Conservation (phyloP, 805 yeast genomes). For the Candida mattraensis region DNA sequence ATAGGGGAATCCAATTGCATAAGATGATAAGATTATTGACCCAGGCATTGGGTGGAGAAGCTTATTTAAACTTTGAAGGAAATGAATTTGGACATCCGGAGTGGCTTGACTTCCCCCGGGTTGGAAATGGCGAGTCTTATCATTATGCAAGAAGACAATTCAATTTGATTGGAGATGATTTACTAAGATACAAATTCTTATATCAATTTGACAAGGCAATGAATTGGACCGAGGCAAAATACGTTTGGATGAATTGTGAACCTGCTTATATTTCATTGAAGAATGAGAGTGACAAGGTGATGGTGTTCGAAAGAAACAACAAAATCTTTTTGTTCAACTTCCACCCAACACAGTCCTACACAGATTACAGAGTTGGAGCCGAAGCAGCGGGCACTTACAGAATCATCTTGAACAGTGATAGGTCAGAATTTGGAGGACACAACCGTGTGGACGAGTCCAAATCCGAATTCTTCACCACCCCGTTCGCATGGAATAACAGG, state of each 20-base stretch:
- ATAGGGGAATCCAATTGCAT: conserved; percentile 88
- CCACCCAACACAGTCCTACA: conserved; percentile 78
- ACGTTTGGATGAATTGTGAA: conserved; percentile 67
- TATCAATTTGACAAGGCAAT: conserved; percentile 83
- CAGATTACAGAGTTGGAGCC: conserved; percentile 90
- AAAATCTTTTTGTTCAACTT: conserved; percentile 85
- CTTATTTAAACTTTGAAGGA: conserved; percentile 93
- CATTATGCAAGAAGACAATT: conserved; percentile 96
- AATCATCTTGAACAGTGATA: conserved; percentile 75
- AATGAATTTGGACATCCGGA: conserved; percentile 99
- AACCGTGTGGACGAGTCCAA: conserved; percentile 58
- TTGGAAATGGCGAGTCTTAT: conserved; percentile 81
- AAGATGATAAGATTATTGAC: conserved; percentile 87
- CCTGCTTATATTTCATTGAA: conserved; percentile 86
- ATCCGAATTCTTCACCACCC: conserved; percentile 65
- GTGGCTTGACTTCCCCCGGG: conserved; percentile 97
- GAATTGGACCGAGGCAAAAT: conserved; percentile 71
- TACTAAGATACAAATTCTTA: conserved; percentile 75
- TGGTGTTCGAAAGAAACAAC: conserved; percentile 87
- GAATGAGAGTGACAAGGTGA: conserved; percentile 83
- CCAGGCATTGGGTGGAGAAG: conserved; percentile 94
- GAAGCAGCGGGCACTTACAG: conserved; percentile 74
- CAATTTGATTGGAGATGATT: conserved; percentile 76
- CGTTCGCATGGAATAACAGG: conserved; percentile 79
- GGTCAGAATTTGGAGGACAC: conserved; percentile 76